Base-by-base conservation (phyloP, 805 yeast species). In the Isabelozyma heimii region DNA sequence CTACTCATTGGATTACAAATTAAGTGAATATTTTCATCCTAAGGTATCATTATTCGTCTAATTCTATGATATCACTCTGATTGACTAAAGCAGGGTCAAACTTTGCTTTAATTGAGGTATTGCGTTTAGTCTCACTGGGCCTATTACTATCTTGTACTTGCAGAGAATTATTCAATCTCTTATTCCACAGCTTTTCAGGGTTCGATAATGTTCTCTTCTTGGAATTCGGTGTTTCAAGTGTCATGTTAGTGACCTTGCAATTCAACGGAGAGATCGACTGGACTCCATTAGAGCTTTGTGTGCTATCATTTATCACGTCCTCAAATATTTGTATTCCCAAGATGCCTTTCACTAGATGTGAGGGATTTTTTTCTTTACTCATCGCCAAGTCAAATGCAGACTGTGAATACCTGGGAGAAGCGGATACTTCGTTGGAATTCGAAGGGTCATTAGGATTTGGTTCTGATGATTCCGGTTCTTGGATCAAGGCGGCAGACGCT, bases 351-450 rank as follows among this genome's bases (percentile, higher is more conserved):
- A 43, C 27, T 7, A 20, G 24, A 14, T 42, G 16, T n/a, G 16
- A 10, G 8, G 4, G n/a, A 5, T 6, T 20, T 16, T 27, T 27
- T 2, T 16, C 24, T 13, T 13, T 24, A 16, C 12, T 26, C 20
- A n/a, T 12, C 41, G 47, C 40, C 3, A 49, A 37, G 30, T 54
- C 65, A 48, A 61, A 60, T 3, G 61, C 62, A 15, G 63, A 57
- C 40, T 43, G 42, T 15, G 63, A 57, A 40, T 50, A 56, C 37
- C 58, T 42, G 14, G 40, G 40, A 37, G 40, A 15, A 37, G 16
- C 4, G 5, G 15, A 15, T 30, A 13, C n/a, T 30, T 30, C 35
- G 2, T 20, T 20, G 24, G 24, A 20, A 20, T 5, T 20, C 6
- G 24, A 20, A 20, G 24, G 6, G 24, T 20, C 6, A 20, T 5